Base-by-base conservation (phyloP, 495 filamentous ascomycete species). In the Hyaloscypha variabilis region DNA sequence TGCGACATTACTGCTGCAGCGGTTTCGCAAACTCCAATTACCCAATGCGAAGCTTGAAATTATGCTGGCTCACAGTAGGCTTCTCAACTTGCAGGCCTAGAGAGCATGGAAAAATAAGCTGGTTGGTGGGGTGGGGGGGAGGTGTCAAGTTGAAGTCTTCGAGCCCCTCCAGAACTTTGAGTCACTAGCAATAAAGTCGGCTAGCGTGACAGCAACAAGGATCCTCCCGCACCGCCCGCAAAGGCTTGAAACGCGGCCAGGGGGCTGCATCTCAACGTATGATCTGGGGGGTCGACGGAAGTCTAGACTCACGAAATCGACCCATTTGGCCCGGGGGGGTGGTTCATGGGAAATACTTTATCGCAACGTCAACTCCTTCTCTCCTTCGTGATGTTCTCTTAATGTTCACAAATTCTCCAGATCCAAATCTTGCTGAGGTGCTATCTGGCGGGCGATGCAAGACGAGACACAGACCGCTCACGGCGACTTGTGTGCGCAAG, bases 291-390 rank as follows among this genome's bases (percentile, higher is more conserved):
- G 31, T 67, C 59, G 30, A 67, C 49, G 26, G 36, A 51, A 52
- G 60, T 64, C 66, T 64, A 28, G 62, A 58, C 54, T 59, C 30
- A 30, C 24, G 6, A 8, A n/a, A 46, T 23, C 11, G 30, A 26
- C 10, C 59, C 21, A 26, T 60, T 34, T 46, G 11, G 13, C 39
- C 8, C 28, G 6, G 17, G 26, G 56, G 62, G 51, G 62, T 29
- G 11, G 50, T 34, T 14, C 28, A 6, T 34, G 2, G 31, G 2
- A 54, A 50, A 39, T 65, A 70, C 60, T 70, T 62, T 70, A 70
- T 67, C 30, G 51, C 68, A 70, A 70, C 68, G 68, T 70, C 68
- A 64, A 21, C 23, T 26, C 53, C n/a, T 28, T 29, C 28, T 46
- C 8, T 54, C 51, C 6, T 2, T 25, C 26, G 51, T 17, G 24